phyloP scores from a whole-genome alignment of 2,329 filamentous ascomycete species.

The Mycosphaerella sp. region DNA sequence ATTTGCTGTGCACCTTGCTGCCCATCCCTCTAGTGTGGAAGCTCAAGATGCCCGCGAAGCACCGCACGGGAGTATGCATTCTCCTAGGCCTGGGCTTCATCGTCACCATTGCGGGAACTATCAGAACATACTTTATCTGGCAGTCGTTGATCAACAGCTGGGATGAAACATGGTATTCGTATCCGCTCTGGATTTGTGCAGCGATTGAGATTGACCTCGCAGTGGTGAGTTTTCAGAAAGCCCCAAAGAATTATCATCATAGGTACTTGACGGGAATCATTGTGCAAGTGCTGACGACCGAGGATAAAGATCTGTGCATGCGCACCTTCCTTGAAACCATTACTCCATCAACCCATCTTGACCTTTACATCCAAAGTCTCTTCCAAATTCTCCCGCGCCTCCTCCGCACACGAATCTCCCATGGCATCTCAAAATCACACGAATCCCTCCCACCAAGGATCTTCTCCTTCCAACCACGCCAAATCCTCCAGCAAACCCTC shows the following conservation, averaged over 20 bases:
- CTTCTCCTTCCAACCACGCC: background rate
- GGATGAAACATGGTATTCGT: conserved; percentile 41
- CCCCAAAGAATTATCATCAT: too few species aligned
- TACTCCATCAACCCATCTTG: conserved; percentile 26
- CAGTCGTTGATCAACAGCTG: conserved; percentile 37
- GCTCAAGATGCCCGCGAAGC: conserved; percentile 39
- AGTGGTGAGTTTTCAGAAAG: conserved; percentile 33
- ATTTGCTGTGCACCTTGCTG: conserved; percentile 38
- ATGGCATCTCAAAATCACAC: conserved; percentile 4
- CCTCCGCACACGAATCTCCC: background rate
- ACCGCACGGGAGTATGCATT: conserved; percentile 36
- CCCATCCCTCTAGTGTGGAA: conserved; percentile 40
- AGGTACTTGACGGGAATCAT: background rate
- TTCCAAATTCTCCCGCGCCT: conserved; percentile 19
- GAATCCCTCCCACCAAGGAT: background rate
- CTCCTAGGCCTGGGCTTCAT: conserved; percentile 39
- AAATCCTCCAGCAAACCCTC: background rate
- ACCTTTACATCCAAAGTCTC: conserved; percentile 21
- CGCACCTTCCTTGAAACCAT: conserved; percentile 33
- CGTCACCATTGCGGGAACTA: conserved; percentile 38
- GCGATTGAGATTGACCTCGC: conserved; percentile 43
- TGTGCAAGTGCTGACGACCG: conserved; percentile 1
- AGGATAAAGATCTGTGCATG: conserved; percentile 34
- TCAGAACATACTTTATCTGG: conserved; percentile 43
- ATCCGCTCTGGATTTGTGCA: conserved; percentile 44